Evolutionary conservation across 2,329 filamentous ascomycete species (phyloP), one percentile per base, ranked within the genome.

Genomic region (Phialocephala subalpina): DNA sequence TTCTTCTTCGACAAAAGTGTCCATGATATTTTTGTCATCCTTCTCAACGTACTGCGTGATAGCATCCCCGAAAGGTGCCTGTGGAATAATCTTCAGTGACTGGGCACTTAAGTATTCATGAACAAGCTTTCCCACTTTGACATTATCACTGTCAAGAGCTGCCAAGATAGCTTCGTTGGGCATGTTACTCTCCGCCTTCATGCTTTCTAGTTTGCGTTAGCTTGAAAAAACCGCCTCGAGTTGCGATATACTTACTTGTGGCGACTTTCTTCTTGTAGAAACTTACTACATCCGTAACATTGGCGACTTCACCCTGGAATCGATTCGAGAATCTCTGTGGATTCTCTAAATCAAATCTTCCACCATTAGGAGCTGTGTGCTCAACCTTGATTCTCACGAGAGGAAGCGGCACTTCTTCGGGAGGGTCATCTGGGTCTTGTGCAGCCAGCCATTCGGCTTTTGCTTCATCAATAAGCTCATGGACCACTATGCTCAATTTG

Each of bases 281-380:
- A 74, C 95, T 92, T 0, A 99, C 90, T 0, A 99, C 93, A 73
- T 99, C 96, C 72, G 94, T 97, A 11, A 90, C 90, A 75, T 99
- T 99, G 66, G 96, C 96, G 0, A 99, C 95, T 74, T 89, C 92
- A n/a, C 90, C 91, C 1, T 91, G 86, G 72, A 98, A 99, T 2
- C 94, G 87, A 76, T 97, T 97, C 0, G 95, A 98, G 75, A 98
- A 97, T 9, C 96, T 89, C 77, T 98, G 96, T 0, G 96, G 94
- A 67, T 99, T 99, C 77, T 98, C 96, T 69, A 92, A 90, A 71
- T 98, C 92, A 74, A 93, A 99, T 40, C 89, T 87, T 16, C 93
- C 92, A 3, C 93, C 94, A 35, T 97, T 93, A 0, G 91, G 91
- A 0, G 94, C 89, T 0, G 92, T 92, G 70, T 93, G 96, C 74